Evolutionary conservation across 148 eudicot genomes (phyloP), one percentile per base, ranked within the genome.

Genomic region (Simmondsia chinensis): DNA sequence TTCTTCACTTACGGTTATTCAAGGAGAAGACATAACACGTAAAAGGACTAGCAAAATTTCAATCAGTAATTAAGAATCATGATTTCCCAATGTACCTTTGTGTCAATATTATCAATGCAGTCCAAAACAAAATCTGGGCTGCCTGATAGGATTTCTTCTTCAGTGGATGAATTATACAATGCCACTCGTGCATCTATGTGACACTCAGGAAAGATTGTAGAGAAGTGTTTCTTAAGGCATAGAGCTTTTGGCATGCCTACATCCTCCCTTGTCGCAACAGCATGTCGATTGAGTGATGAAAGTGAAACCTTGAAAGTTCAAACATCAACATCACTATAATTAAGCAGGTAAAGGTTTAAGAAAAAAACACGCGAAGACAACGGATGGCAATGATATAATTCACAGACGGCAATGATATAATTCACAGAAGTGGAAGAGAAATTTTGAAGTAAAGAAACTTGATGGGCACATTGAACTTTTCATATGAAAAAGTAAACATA

Each of bases 31-130:
- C n/a, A n/a, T n/a, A n/a, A n/a, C n/a, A n/a, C n/a, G n/a, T n/a
- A n/a, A n/a, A n/a, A n/a, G n/a, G n/a, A n/a, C n/a, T n/a, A n/a
- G n/a, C n/a, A n/a, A n/a, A n/a, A n/a, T n/a, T n/a, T n/a, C n/a
- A n/a, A n/a, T n/a, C n/a, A n/a, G n/a, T n/a, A n/a, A n/a, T n/a
- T n/a, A n/a, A n/a, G n/a, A n/a, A n/a, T n/a, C n/a, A n/a, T n/a
- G n/a, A n/a, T n/a, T n/a, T n/a, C n/a, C n/a, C n/a, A n/a, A n/a
- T n/a, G n/a, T 68, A 91, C 97, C 88, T 91, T 91, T 4, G 97
- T 91, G 70, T 79, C 95, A 36, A 91, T 91, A 70, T 91, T 91
- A 64, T 91, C 97, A 61, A 91, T 91, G 72, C 97, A 91, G 61
- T 91, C 97, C 57, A 91, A 66, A 51, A 91, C 95, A 64, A 79